These are phyloP conservation scores for Hypoxylon sp. DNA, from an alignment of 2,329 filamentous ascomycete genomes.

Conservation along the genomic window DNA sequence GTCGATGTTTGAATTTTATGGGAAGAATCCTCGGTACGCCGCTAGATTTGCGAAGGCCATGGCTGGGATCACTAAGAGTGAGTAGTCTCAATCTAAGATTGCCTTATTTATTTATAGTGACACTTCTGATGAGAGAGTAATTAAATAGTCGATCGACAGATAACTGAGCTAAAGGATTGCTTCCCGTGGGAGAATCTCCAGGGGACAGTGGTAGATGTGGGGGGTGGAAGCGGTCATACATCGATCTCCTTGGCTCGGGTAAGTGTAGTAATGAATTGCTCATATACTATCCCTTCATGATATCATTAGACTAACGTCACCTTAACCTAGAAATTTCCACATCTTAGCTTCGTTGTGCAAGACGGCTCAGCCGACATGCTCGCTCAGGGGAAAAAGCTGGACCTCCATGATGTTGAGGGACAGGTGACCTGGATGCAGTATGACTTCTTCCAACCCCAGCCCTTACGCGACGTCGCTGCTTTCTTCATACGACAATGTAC, in stretches of 20 bases:
- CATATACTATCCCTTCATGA: not conserved
- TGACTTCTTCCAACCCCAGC: slow-evolving; percentile 51
- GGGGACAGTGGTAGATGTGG: slow-evolving; percentile 42
- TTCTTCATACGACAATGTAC: slow-evolving; percentile 50
- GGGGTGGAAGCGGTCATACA: slow-evolving; percentile 43
- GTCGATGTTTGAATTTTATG: slow-evolving; percentile 38
- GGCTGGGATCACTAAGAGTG: slow-evolving; percentile 34
- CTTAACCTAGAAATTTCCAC: slow-evolving; percentile 16
- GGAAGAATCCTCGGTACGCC: slow-evolving; percentile 15
- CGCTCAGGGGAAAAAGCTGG: slow-evolving; percentile 34
- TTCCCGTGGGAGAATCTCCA: slow-evolving; percentile 32
- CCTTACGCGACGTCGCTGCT: slow-evolving; percentile 30
- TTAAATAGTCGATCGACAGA: slow-evolving; percentile 24
- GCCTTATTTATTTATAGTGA: not conserved
- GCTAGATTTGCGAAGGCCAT: slow-evolving; percentile 40
- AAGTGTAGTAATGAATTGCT: not conserved
- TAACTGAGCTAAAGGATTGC: slow-evolving; percentile 22
- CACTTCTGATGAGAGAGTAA: not conserved
- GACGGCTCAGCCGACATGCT: slow-evolving; percentile 46
- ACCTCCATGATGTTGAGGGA: slow-evolving; percentile 24
- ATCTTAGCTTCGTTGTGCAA: slow-evolving; percentile 46
- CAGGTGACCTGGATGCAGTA: slow-evolving; percentile 43
- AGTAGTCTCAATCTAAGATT: not conserved
- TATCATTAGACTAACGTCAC: not conserved
- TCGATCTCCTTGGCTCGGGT: slow-evolving; percentile 36